Percentiles rank a stretch among this genome's conserved stretches.
Conservation (phyloP, 176 grass and related monocot species). For the Zizania latifolia region DNA sequence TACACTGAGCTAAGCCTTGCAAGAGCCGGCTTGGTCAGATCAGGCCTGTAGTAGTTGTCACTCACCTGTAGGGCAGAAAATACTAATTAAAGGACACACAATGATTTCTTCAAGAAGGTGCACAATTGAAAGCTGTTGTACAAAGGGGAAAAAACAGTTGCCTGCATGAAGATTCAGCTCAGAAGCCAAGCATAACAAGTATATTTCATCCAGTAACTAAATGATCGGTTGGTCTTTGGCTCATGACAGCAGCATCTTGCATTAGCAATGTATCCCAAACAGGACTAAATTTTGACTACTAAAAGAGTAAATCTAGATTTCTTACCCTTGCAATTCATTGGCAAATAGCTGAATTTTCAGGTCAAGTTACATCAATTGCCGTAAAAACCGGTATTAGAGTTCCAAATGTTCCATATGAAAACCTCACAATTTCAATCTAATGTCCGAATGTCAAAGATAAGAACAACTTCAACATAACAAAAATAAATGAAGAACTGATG, state of each 20-base stretch:
- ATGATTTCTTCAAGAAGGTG: neutral
- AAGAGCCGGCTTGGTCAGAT: conserved; percentile 70
- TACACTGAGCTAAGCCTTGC: conserved; percentile 57
- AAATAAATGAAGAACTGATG: neutral
- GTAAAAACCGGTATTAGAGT: neutral
- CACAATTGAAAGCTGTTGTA: neutral
- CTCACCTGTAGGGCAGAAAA: conserved; percentile 30
- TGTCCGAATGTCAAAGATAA: neutral
- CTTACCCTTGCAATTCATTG: neutral
- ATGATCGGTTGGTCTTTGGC: conserved; percentile 38
- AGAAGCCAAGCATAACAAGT: conserved; percentile 80
- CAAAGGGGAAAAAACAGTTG: neutral
- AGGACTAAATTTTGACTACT: neutral
- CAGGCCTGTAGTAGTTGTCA: conserved; percentile 74
- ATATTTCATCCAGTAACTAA: conserved; percentile 64
- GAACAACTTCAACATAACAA: neutral
- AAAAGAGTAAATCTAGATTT: neutral
- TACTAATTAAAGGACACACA: neutral
- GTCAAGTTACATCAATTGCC: neutral
- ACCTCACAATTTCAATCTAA: neutral
- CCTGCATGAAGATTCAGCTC: conserved; percentile 9
- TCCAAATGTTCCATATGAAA: neutral
- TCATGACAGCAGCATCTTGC: conserved; percentile 53
- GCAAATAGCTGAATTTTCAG: neutral
- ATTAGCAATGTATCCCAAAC: neutral